Evolutionary conservation across 2,329 filamentous ascomycete genomes (phyloP).

Genomic region (Exophiala xenobiotica): DNA sequence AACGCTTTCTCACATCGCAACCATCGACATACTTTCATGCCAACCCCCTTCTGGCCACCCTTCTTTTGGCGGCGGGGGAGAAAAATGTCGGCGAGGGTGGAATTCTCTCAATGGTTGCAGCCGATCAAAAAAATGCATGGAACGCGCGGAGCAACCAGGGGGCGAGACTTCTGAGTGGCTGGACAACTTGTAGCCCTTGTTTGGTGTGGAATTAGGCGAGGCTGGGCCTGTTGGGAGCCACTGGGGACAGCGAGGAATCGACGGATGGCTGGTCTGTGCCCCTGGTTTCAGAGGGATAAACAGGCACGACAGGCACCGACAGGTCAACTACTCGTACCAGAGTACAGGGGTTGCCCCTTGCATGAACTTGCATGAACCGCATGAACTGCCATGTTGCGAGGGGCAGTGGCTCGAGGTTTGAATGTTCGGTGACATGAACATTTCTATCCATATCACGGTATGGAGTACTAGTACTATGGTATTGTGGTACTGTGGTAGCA

Average conservation of each 20-base stretch:
- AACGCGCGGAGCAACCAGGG: background rate
- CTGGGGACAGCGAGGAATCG: no score
- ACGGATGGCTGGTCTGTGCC: background rate
- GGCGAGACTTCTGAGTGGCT: background rate
- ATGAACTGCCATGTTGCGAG: no score
- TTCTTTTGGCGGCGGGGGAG: background rate
- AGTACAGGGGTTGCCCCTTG: background rate
- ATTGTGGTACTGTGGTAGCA: no score
- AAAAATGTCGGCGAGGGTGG: background rate
- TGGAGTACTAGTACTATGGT: no score
- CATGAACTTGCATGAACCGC: conserved; percentile 1
- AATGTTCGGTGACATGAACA: no score
- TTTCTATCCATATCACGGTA: no score
- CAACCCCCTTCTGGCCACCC: background rate
- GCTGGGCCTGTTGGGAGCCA: no score
- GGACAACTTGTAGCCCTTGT: background rate
- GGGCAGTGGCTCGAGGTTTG: no score
- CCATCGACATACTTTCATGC: background rate
- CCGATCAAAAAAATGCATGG: background rate
- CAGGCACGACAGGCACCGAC: no score
- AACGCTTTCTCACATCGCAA: no score
- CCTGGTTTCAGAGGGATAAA: conserved; percentile 1
- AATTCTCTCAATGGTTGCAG: background rate
- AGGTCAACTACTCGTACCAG: no score
- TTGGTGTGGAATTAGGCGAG: background rate